Base-by-base conservation (phyloP, 768 basidiomycete species). In the Termitomyces bulborhizus region DNA sequence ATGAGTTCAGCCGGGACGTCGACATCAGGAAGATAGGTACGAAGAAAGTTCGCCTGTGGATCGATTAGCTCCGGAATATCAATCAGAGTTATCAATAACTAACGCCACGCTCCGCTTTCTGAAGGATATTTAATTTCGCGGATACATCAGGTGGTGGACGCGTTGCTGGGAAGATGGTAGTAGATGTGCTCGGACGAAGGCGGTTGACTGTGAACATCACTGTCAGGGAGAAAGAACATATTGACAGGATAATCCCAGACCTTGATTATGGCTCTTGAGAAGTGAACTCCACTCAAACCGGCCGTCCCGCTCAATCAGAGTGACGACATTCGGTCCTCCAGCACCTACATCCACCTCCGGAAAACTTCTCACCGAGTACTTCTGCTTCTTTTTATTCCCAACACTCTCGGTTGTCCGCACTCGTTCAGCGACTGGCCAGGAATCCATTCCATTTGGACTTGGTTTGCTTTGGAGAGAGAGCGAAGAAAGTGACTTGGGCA, bases 1-100 rank as follows among this genome's bases (percentile, higher is more conserved):
- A 92, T 74, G 24, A 92, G 69, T 40, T 88, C 83, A n/a, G 79
- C 70, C 6, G 86, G 72, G n/a, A 93, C 73, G 56, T 90, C 87
- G 15, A 86, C 74, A 57, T 91, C 88, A 1, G 90, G 88, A 52
- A 86, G 76, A 66, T 79, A 77, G 4, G 81, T 84, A 44, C 86
- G 81, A 46, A 91, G 73, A 61, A 88, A 90, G 53, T 84, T 82
- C 13, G 86, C 79, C 90, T 93, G 56, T 34, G 24, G 16, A 55
- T 46, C 31, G 39, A 46, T 29, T 52, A 55, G 52, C 34, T 32
- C 39, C 29, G 29, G 34, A 46, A n/a, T 49, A 9, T 8, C 32
- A 40, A 13, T 9, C 13, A 12, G 8, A 16, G 15, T 39, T 3
- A 51, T 32, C 6, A 1, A 29, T 15, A 39, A 56, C 80, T 49